phyloP scores from a whole-genome alignment of 345 rosid species.

The Clarkia xantiana region DNA sequence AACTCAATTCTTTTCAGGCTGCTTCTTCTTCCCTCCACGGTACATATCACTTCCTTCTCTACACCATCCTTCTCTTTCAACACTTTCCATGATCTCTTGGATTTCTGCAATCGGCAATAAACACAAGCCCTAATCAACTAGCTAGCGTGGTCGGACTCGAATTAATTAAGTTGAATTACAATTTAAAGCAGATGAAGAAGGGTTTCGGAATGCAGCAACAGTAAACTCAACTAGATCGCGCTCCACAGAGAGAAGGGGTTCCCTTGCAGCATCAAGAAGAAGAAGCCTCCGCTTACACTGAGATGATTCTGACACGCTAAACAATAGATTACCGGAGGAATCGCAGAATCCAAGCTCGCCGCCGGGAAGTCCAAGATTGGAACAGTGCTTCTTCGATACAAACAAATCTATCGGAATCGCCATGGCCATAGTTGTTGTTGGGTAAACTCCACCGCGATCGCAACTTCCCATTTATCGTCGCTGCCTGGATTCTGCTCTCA shows the following conservation, averaged over 20 bases:
- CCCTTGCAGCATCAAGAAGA: slow-evolving; percentile 38
- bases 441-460: too few relatives aligned
- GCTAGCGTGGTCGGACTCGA: background rate
- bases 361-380: slow-evolving; percentile 26
- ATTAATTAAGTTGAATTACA: background rate
- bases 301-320: slow-evolving; percentile 12
- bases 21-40: slow-evolving; percentile 33
- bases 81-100: slow-evolving; percentile 44
- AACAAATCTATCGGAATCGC: slow-evolving; percentile 62
- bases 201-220: background rate
- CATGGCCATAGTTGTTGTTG: background rate
- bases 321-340: slow-evolving; percentile 42
- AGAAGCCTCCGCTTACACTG: slow-evolving; percentile 8
- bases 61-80: slow-evolving; percentile 23
- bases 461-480: too few relatives aligned
- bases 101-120: slow-evolving; percentile 33
- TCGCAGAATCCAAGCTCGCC: slow-evolving; percentile 59
- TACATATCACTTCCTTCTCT: slow-evolving; percentile 37
- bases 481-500: too few relatives aligned
- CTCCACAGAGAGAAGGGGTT: slow-evolving; percentile 29
- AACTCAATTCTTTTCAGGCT: slow-evolving; percentile 43
- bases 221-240: slow-evolving; percentile 34
- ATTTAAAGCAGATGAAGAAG: background rate
- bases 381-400: slow-evolving; percentile 40
- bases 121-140: background rate